Evolutionary conservation across 129 eudicot species (phyloP).

Genomic region (Centaurea solstitialis): DNA sequence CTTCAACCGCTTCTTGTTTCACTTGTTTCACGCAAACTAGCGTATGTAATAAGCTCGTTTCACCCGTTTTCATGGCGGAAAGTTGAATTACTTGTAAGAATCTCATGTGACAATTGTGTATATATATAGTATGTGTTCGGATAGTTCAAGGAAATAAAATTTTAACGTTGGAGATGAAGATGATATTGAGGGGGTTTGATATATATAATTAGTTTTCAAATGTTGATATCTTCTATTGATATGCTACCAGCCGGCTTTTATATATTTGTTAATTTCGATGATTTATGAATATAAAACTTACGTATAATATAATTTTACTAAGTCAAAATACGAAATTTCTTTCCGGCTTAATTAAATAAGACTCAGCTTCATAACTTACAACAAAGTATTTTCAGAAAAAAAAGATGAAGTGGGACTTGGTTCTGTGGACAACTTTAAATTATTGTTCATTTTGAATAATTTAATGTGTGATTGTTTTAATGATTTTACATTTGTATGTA

Average conservation of each 20-base stretch:
- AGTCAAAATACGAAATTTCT: no score
- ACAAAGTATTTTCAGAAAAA: no score
- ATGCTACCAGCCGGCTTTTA: slow-evolving; percentile 25
- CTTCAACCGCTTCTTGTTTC: slow-evolving; percentile 43
- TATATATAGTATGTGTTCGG: slow-evolving; percentile 21
- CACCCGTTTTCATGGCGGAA: slow-evolving; percentile 20
- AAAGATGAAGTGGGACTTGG: no score
- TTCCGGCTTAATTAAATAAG: no score
- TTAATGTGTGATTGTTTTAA: no score
- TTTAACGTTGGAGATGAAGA: slow-evolving; percentile 20
- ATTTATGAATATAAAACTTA: no score
- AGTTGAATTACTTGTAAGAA: not conserved
- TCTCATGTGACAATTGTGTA: not conserved
- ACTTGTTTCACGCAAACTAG: slow-evolving; percentile 57
- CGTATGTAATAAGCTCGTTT: slow-evolving; percentile 25
- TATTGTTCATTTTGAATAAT: no score
- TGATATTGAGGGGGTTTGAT: slow-evolving; percentile 24
- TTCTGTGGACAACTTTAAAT: no score
- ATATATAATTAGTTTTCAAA: not conserved
- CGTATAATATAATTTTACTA: no score
- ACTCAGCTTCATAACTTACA: no score
- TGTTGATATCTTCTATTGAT: slow-evolving; percentile 1
- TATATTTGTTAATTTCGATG: not conserved
- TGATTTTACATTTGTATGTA: not conserved
- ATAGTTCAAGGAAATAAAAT: slow-evolving; percentile 27